These are phyloP conservation scores for Trametes cingulata DNA, from an alignment of 768 basidiomycete genomes.

Conservation along the genomic window DNA sequence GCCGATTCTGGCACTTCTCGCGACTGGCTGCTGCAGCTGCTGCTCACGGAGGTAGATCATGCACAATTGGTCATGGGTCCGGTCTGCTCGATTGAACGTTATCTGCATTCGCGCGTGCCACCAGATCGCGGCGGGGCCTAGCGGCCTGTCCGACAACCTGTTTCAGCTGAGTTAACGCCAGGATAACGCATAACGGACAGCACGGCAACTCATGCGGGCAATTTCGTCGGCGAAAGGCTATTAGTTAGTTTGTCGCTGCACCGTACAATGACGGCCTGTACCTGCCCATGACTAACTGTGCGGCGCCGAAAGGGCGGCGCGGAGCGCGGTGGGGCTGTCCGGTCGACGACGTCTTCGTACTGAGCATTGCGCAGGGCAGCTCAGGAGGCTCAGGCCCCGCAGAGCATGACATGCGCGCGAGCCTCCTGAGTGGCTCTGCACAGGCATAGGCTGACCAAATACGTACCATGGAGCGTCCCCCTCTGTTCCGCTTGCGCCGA, in stretches of 20 bases:
- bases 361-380: not conserved
- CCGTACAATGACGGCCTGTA: too few relatives aligned
- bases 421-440: slow-evolving; percentile 3
- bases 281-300: not conserved
- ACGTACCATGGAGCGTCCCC: not conserved
- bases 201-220: not conserved
- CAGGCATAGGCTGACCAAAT: not conserved
- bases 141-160: not conserved
- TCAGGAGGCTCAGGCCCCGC: not conserved
- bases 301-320: too few relatives aligned
- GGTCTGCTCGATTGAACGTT: slow-evolving; percentile 3
- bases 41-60: not conserved
- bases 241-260: not conserved
- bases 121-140: slow-evolving; percentile 7
- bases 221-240: not conserved
- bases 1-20: not conserved
- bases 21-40: not conserved
- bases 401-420: not conserved
- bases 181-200: not conserved
- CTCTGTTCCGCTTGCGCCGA: not conserved
- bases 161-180: not conserved
- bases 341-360: too few relatives aligned
- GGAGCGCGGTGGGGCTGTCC: not conserved
- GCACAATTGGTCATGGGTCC: not conserved
- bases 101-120: slow-evolving; percentile 4